Base-by-base conservation (phyloP, 768 basidiomycete species). In the Amanita pseudoporphyria region DNA sequence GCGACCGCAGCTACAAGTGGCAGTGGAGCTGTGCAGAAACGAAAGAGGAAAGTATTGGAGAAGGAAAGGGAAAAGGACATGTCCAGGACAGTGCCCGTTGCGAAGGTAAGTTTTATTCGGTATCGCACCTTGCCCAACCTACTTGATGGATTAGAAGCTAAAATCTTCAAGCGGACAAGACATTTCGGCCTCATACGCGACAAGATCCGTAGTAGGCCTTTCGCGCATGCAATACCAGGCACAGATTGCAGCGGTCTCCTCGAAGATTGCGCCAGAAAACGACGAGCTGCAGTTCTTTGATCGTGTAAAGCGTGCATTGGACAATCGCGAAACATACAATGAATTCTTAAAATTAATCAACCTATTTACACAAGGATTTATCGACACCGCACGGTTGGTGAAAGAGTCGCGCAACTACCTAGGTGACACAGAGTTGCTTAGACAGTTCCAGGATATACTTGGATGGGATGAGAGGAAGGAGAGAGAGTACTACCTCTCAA, bases 271-370 rank as follows among this genome's bases (percentile, higher is more conserved):
- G 6, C 54, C 58, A 7, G 56, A 62, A 9, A 64, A 65, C 37
- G 71, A 74, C 52, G 67, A 92, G 45, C 72, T 77, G 2, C 83
- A 83, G 48, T 97, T 97, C 68, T 99, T 99, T 62, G 93, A 96
- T 52, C 85, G 86, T 22, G 91, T 97, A 43, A 84, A 82, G 58
- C 78, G 78, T 13, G 71, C 76, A 1, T 68, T 91, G 38, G 82
- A 84, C 49, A 82, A 76, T 54, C 74, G 83, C 10, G 86, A 89
- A 42, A 79, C 81, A 1, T 90, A 87, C 66, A 90, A 93, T 63
- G 96, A 98, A 65, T 98, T 99, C 67, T 69, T 99, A 53, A 96
- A 93, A 61, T 71, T 98, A 39, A 78, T 97, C 56, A 97, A 98
- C 64, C 74, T 99, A 2, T 99, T 93, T 60, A 87, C 90, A 2